Percentiles rank a stretch among this genome's conserved stretches.
These are phyloP conservation scores for Zasmidium citrigriseum DNA, from an alignment of 2,329 filamentous ascomycete species.

Conservation along the genomic window DNA sequence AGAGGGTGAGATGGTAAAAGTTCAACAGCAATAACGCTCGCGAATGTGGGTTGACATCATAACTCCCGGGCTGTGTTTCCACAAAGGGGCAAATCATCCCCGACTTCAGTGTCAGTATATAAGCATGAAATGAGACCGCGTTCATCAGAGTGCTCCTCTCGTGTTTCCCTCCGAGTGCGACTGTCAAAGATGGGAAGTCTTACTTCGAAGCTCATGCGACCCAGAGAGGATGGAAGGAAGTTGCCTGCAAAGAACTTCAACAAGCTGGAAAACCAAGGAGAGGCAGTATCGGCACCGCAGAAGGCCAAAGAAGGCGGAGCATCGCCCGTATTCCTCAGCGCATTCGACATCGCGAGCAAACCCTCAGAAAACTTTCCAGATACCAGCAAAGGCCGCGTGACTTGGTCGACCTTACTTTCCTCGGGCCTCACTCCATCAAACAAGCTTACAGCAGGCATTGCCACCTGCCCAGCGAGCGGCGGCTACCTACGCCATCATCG, in stretches of 20 bases:
- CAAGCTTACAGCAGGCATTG: slow-evolving; percentile 42
- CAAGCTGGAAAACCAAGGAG: no score
- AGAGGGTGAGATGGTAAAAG: no score
- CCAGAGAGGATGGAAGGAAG: background rate
- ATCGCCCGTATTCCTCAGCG: background rate
- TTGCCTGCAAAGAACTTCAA: background rate
- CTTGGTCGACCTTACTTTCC: slow-evolving; percentile 46
- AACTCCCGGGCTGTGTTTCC: background rate
- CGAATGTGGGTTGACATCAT: background rate
- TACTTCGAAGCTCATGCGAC: background rate
- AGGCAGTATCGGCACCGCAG: no score
- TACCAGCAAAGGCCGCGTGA: slow-evolving; percentile 26
- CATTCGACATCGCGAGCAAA: background rate
- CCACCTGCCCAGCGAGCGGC: slow-evolving; percentile 32
- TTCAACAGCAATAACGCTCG: no score
- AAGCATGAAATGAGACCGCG: no score
- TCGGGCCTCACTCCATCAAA: slow-evolving; percentile 35
- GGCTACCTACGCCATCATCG: slow-evolving; percentile 42
- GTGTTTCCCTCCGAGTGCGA: no score
- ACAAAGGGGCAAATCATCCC: background rate
- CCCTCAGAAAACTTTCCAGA: background rate
- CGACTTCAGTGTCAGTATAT: background rate
- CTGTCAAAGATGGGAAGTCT: background rate
- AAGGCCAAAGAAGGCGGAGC: no score
- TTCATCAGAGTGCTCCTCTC: background rate